phyloP scores from a whole-genome alignment of 768 basidiomycete species.

The Rhodotorula taiwanensis region DNA sequence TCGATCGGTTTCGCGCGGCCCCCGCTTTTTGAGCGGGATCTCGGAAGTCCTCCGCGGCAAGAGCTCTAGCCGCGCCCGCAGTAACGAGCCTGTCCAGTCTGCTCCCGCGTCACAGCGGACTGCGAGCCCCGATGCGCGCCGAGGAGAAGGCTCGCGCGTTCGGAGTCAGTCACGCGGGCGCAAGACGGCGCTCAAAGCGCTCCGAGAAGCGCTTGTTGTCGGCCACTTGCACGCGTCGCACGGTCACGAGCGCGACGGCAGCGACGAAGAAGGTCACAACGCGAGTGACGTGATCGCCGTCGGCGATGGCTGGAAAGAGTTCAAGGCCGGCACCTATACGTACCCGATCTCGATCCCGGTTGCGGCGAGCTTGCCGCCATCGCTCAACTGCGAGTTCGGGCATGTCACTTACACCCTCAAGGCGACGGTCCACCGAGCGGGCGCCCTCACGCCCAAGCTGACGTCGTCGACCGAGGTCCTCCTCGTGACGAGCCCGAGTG shows the following conservation, averaged over 20 bases:
- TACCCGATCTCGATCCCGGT: conserved; percentile 84
- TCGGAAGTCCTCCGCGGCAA: conserved; percentile 29
- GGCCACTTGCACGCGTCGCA: conserved; percentile 8
- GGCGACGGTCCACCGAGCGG: conserved; percentile 74
- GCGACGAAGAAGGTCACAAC: conserved; percentile 1
- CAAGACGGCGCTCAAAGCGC: conserved; percentile 32
- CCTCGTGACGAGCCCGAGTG: conserved; percentile 66
- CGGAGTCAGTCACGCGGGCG: conserved; percentile 31
- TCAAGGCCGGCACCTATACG: conserved; percentile 67
- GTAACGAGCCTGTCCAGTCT: not conserved
- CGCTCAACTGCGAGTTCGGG: conserved; percentile 66
- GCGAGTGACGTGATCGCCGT: conserved; percentile 42
- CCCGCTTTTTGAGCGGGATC: conserved; percentile 25
- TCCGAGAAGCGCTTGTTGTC: conserved; percentile 27
- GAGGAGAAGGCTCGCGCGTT: not conserved
- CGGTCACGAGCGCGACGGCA: not conserved
- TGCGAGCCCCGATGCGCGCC: conserved; percentile 18
- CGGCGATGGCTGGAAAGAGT: conserved; percentile 67
- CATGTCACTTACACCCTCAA: conserved; percentile 70
- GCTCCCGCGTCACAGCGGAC: not conserved
- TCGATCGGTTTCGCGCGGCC: conserved; percentile 11
- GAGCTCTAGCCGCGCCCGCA: conserved; percentile 16
- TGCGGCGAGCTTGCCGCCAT: conserved; percentile 70
- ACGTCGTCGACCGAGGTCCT: conserved; percentile 63
- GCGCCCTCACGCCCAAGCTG: conserved; percentile 68